Percentiles rank a stretch among this genome's conserved stretches.
phyloP scores from a whole-genome alignment of 2,329 filamentous ascomycete species.

The Fusarium sp. region DNA sequence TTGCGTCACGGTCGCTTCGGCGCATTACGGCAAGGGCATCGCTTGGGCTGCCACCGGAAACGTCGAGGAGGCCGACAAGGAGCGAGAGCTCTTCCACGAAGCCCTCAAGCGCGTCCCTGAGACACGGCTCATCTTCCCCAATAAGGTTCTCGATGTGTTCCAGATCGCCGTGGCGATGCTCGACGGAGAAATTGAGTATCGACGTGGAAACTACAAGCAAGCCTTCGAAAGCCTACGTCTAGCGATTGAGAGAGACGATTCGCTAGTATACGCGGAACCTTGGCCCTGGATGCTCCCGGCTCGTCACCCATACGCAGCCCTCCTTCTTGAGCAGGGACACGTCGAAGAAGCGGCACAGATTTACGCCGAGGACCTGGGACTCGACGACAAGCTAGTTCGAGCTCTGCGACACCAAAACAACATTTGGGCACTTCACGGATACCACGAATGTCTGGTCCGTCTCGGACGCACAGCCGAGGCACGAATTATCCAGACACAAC shows the following conservation, averaged over 20 bases:
- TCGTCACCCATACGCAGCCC: conserved; percentile 76
- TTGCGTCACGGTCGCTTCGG: conserved; percentile 75
- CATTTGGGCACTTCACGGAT: conserved; percentile 77
- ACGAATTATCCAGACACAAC: neutral
- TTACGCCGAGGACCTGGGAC: neutral
- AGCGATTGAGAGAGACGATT: conserved; percentile 70
- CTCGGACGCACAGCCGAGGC: conserved; percentile 2
- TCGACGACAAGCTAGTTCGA: conserved; percentile 64
- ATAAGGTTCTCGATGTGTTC: conserved; percentile 34
- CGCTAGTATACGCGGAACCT: conserved; percentile 76
- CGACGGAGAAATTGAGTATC: conserved; percentile 79
- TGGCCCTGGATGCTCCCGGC: conserved; percentile 86
- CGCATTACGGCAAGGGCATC: conserved; percentile 76
- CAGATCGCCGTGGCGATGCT: conserved; percentile 72
- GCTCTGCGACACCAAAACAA: conserved; percentile 74
- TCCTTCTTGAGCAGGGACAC: conserved; percentile 74
- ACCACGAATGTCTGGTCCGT: conserved; percentile 66
- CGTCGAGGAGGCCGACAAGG: conserved; percentile 64
- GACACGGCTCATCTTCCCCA: conserved; percentile 65
- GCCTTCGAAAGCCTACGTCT: conserved; percentile 70
- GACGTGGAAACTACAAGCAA: conserved; percentile 65
- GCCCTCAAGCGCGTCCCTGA: conserved; percentile 65
- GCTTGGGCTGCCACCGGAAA: conserved; percentile 70
- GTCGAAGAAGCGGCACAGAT: conserved; percentile 41
- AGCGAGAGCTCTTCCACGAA: conserved; percentile 63